Percentiles rank a stretch among this genome's conserved stretches.
Conservation (phyloP, 1,284 basidiomycete genomes). For the Boletellus dicymbophilus region DNA sequence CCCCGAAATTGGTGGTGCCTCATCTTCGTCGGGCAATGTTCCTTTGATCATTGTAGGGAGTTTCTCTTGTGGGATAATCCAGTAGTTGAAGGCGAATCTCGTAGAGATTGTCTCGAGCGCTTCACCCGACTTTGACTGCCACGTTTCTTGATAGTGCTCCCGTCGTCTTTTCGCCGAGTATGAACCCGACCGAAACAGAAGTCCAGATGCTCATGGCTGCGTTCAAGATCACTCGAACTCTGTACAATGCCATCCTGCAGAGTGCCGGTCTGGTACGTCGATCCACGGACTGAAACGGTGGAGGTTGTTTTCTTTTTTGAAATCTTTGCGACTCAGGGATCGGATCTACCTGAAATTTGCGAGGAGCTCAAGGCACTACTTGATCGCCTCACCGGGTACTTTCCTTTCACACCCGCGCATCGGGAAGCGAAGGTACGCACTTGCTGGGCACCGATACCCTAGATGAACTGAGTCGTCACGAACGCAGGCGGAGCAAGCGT, state of each 20-base stretch:
- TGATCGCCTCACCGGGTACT: constrained; percentile 77
- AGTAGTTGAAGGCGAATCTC: constrained; percentile 15
- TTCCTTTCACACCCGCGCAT: constrained; percentile 64
- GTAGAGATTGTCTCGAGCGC: constrained; percentile 50
- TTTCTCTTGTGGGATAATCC: constrained; percentile 16
- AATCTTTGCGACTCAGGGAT: constrained; percentile 18
- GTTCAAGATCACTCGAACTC: constrained; percentile 58
- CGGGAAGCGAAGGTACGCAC: constrained; percentile 58
- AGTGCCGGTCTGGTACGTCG: constrained; percentile 26
- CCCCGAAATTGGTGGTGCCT: constrained; percentile 13
- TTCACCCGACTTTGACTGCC: constrained; percentile 77
- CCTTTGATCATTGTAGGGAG: constrained; percentile 26
- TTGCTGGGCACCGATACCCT: not conserved
- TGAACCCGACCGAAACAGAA: constrained; percentile 57
- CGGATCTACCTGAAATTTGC: constrained; percentile 28
- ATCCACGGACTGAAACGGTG: not conserved
- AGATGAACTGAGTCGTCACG: constrained; percentile 5
- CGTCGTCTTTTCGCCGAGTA: constrained; percentile 69
- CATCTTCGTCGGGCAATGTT: constrained; percentile 12
- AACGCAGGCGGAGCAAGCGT: constrained; percentile 55
- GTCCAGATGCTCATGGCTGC: constrained; percentile 65
- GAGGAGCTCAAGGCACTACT: constrained; percentile 62
- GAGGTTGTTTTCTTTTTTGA: constrained; percentile 2
- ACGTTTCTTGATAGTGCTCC: constrained; percentile 88
- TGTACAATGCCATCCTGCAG: constrained; percentile 68